Conservation (phyloP, 2,329 filamentous ascomycete species). For the Alternaria infectoria region DNA sequence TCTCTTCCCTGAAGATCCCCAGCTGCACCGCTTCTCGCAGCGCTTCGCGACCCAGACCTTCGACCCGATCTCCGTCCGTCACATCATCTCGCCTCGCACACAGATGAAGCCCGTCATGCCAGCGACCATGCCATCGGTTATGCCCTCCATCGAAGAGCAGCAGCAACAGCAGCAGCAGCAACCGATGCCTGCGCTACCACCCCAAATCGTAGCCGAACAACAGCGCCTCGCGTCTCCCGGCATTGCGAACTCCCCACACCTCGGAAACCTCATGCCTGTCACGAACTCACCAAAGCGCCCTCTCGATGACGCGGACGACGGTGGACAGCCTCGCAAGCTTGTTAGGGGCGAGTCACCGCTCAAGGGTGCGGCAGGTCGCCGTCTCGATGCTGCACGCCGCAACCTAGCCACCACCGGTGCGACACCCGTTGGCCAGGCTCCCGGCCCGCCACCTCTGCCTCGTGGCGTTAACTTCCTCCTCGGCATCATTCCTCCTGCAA, state of each 20-base stretch:
- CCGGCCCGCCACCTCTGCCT: conserved; percentile 70
- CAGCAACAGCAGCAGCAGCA: conserved; percentile 6
- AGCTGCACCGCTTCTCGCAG: conserved; percentile 74
- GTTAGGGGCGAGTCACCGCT: conserved; percentile 89
- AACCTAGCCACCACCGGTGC: conserved; percentile 43
- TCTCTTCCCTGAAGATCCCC: conserved; percentile 88
- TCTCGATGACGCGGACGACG: conserved; percentile 68
- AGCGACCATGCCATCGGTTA: conserved; percentile 35
- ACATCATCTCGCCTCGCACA: conserved; percentile 79
- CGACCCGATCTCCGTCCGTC: conserved; percentile 79
- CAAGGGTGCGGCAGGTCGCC: conserved; percentile 86
- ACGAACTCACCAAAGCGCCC: conserved; percentile 56
- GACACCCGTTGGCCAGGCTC: conserved; percentile 30
- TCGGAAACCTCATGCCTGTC: conserved; percentile 28
- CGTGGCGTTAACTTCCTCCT: conserved; percentile 64
- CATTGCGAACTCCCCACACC: conserved; percentile 39
- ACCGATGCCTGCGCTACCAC: conserved; percentile 21
- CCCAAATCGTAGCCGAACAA: conserved; percentile 26
- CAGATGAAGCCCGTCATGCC: conserved; percentile 68
- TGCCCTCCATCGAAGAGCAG: not conserved
- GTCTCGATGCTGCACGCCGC: conserved; percentile 75
- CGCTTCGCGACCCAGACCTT: conserved; percentile 74
- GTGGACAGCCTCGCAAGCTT: conserved; percentile 84
- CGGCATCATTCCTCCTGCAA: conserved; percentile 75
- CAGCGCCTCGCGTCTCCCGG: conserved; percentile 36